A percentile compares a stretch with the other conserved stretches of the same genome.
Conservation (phyloP, 2,329 filamentous ascomycete species). For the Talaromyces sp. region DNA sequence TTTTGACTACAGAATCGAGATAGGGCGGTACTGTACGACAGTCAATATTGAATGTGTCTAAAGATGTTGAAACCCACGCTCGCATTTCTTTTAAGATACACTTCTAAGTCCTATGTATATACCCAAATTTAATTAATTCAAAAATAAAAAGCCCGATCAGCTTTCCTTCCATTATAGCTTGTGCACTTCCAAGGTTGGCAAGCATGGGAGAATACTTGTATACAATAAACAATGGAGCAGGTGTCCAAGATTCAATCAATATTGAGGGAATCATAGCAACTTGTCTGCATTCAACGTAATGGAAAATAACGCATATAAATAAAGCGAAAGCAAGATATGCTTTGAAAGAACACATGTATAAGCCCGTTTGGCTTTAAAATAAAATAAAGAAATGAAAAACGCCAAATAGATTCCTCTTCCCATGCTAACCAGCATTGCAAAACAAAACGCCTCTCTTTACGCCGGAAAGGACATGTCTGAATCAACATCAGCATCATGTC, state of each 20-base stretch:
- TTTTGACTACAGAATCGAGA: too few species aligned
- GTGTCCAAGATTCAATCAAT: neutral
- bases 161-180: neutral
- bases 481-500: constrained; percentile 13
- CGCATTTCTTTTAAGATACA: neutral
- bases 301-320: neutral
- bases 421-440: constrained; percentile 19
- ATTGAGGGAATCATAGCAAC: neutral
- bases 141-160: neutral
- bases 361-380: neutral
- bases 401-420: constrained; percentile 5
- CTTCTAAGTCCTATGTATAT: constrained; percentile 2
- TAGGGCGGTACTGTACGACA: too few species aligned
- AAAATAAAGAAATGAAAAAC: neutral
- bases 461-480: constrained; percentile 9
- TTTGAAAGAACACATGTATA: neutral
- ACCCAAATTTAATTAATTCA: neutral
- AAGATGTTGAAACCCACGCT: neutral
- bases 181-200: too few species aligned
- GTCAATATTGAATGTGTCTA: too few species aligned
- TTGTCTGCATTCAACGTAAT: neutral
- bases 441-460: constrained; percentile 21
- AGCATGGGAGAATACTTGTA: too few species aligned
- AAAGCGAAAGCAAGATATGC: constrained; percentile 7
- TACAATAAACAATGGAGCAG: neutral